Evolutionary conservation across 1,284 basidiomycete species (phyloP), one percentile per base, ranked within the genome.

Genomic region (Calocybe gambosa): DNA sequence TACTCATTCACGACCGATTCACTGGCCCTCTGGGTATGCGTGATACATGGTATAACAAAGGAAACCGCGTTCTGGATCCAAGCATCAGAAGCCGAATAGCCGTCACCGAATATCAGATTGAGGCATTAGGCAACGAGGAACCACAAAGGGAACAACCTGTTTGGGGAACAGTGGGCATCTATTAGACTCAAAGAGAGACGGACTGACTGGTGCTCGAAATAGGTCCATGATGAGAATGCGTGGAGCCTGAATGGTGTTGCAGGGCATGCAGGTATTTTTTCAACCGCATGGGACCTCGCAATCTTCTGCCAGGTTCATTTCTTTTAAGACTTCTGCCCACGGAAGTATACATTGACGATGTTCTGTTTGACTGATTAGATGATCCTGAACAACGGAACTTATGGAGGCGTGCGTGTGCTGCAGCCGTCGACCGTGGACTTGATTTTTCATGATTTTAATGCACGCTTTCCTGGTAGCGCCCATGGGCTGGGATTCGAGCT

Each of bases 161-260:
- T 16, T 57, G 58, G 58, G 59, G 58, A 15, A 61, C 54, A 1
- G 58, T 58, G 36, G 49, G 50, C 51, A n/a, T 13, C 25, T 19
- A 39, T 48, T 10, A 20, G 29, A 7, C 47, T 28, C 7, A 3
- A 9, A 29, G 1, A 12, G 9, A n/a, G 5, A n/a, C 13, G 6
- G 25, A 34, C n/a, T 15, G 33, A 12, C 18, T 26, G 25, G 23
- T n/a, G 10, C 7, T n/a, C 13, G 5, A 1, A 23, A 37, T 21
- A 58, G 55, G 57, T 61, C 4, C 59, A 61, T 38, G 59, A 61
- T 31, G 59, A 61, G 29, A 61, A 61, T 41, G 55, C 57, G 19
- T 61, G 59, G 58, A 53, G 58, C 28, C 36, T 58, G 35, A 46
- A 57, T n/a, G 59, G 59, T 10, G 58, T 61, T n/a, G 45, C 58